phyloP scores from a whole-genome alignment of 192 early-diverging fungal species.

The Mortierella hygrophila region DNA sequence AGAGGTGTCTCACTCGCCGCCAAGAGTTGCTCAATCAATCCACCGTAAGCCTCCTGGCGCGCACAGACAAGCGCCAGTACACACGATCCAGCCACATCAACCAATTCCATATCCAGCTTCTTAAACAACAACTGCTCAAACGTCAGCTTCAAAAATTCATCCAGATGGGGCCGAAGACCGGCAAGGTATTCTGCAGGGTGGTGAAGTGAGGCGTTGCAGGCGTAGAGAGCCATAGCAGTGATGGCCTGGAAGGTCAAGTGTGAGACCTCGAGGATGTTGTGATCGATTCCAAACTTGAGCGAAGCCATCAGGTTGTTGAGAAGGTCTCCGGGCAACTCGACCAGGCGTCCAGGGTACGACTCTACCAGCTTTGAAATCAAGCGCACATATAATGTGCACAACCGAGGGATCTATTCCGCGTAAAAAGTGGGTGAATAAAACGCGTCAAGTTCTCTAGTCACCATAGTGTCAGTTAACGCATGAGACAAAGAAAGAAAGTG shows the following conservation, averaged over 20 bases:
- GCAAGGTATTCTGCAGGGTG: conserved; percentile 31
- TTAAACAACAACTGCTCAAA: conserved; percentile 73
- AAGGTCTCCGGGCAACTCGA: conserved; percentile 60
- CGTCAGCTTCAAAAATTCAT: conserved; percentile 64
- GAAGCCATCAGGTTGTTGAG: conserved; percentile 70
- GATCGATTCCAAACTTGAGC: conserved; percentile 72
- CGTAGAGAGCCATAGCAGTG: conserved; percentile 68
- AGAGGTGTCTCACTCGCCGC: conserved; percentile 57
- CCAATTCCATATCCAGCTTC: conserved; percentile 70
- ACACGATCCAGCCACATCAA: conserved; percentile 72
- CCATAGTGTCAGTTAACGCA: not conserved
- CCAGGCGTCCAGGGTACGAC: conserved; percentile 73
- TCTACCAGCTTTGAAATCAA: conserved; percentile 73
- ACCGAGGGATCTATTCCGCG: conserved; percentile 63
- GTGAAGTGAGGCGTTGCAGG: conserved; percentile 59
- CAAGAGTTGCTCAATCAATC: conserved; percentile 66
- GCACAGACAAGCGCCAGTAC: conserved; percentile 69
- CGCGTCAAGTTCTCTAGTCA: not conserved
- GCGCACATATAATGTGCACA: conserved; percentile 77
- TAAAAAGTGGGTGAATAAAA: conserved; percentile 8
- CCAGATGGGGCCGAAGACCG: conserved; percentile 48
- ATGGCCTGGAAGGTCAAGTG: conserved; percentile 73
- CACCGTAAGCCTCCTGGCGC: conserved; percentile 64
- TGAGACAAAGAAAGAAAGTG: not conserved
- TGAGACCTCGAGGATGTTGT: conserved; percentile 71